Evolutionary conservation across 225 moss, liverwort and hornwort genomes (phyloP).

Genomic region (Asterella californica): DNA sequence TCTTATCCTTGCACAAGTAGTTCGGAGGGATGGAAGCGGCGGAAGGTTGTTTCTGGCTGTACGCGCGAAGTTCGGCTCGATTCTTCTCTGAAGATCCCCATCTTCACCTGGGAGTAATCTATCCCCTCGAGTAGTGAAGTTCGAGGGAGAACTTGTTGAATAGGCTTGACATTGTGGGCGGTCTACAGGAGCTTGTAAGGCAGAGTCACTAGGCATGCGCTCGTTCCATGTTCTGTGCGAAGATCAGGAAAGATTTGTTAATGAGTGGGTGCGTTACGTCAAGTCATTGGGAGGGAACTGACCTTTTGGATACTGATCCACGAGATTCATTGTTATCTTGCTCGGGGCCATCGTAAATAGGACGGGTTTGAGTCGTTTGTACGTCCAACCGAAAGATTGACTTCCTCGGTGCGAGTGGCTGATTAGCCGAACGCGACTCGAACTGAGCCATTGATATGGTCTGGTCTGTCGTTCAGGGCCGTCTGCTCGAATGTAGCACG

Average conservation of each 20-base stretch:
- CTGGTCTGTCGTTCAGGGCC: slow-evolving; percentile 7
- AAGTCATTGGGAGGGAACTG: not conserved
- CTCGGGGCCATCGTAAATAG: not conserved
- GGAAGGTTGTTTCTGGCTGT: not conserved
- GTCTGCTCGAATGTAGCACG: slow-evolving; percentile 6
- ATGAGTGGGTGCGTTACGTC: not conserved
- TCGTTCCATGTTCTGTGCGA: not conserved
- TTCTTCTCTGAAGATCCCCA: slow-evolving; percentile 6
- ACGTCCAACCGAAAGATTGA: slow-evolving; percentile 17
- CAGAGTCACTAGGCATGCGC: not conserved
- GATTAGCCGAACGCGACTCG: slow-evolving; percentile 6
- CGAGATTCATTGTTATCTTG: not conserved
- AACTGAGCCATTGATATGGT: slow-evolving; percentile 10
- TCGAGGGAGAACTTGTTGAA: not conserved
- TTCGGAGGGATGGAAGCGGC: slow-evolving; percentile 15
- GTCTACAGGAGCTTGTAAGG: not conserved
- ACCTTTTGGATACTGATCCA: slow-evolving; percentile 1
- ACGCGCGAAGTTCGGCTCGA: not conserved
- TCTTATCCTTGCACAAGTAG: not conserved
- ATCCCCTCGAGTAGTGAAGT: not conserved
- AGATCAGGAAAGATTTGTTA: slow-evolving; percentile 14
- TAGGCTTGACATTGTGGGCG: slow-evolving; percentile 3
- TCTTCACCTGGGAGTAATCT: not conserved
- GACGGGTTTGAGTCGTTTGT: not conserved
- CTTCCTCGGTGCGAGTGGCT: not conserved